Evolutionary conservation across 331 rosid genomes (phyloP).

Genomic region (Saraca asoca): DNA sequence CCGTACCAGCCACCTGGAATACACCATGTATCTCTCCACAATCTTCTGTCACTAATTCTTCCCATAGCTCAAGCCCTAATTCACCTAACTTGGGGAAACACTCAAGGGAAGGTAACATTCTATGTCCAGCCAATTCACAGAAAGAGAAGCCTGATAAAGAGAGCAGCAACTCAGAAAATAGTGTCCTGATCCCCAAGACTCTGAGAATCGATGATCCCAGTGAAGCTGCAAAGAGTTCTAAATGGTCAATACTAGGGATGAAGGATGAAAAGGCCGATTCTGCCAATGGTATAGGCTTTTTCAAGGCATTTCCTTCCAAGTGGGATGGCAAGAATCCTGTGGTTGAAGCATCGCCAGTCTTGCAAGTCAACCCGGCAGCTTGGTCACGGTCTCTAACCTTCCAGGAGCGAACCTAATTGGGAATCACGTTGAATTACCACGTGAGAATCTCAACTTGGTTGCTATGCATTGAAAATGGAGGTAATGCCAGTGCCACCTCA

Average conservation of each 20-base stretch:
- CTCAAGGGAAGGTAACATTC: constrained; percentile 62
- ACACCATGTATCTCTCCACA: constrained; percentile 48
- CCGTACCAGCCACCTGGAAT: constrained; percentile 61
- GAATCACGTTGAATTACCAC: constrained; percentile 3
- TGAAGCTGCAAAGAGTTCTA: constrained; percentile 68
- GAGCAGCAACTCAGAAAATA: constrained; percentile 35
- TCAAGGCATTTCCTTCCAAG: constrained; percentile 55
- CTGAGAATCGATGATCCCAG: constrained; percentile 63
- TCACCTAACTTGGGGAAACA: constrained; percentile 63
- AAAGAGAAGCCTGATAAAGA: constrained; percentile 44
- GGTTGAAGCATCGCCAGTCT: constrained; percentile 44
- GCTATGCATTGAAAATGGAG: constrained; percentile 29
- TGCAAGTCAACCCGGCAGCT: constrained; percentile 81
- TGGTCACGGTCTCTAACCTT: constrained; percentile 60
- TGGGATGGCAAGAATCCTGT: constrained; percentile 40
- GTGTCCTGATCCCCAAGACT: constrained; percentile 66
- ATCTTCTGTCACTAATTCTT: constrained; percentile 40
- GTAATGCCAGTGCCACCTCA: no score
- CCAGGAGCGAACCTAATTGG: constrained; percentile 56
- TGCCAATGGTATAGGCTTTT: constrained; percentile 46
- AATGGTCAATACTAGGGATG: constrained; percentile 65
- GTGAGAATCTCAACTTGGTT: neutral
- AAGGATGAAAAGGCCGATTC: constrained; percentile 56
- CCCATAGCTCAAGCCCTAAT: constrained; percentile 38
- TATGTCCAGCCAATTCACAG: constrained; percentile 39